Evolutionary conservation across 305 asterid species (phyloP).

Genomic region (Solanum hybrid): DNA sequence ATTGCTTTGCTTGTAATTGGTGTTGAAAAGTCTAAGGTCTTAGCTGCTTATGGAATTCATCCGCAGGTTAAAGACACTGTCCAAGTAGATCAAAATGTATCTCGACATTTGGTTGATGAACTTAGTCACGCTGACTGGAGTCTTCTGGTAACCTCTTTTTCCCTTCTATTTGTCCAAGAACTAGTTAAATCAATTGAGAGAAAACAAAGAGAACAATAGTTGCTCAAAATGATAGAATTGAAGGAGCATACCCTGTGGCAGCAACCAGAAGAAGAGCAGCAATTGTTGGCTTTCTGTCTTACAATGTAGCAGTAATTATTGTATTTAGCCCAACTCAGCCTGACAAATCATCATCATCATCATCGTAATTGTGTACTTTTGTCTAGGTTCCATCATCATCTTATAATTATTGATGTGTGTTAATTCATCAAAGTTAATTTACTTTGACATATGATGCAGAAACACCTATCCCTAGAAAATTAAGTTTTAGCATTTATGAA

Average conservation of each 20-base stretch:
- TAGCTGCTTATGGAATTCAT: conserved; percentile 1
- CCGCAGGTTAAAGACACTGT: conserved; percentile 84
- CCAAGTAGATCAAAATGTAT: conserved; percentile 83
- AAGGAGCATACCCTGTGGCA: neutral
- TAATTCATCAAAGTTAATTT: neutral
- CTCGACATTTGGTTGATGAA: conserved; percentile 67
- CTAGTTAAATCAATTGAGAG: neutral
- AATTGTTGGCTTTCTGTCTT: neutral
- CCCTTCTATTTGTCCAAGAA: neutral
- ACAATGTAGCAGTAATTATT: neutral
- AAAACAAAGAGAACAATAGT: neutral
- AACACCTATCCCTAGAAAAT: neutral
- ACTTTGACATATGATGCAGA: neutral
- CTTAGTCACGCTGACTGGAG: conserved; percentile 60
- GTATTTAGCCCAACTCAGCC: neutral
- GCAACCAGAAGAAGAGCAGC: neutral
- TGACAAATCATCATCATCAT: neutral
- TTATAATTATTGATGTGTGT: neutral
- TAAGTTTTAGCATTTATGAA: neutral
- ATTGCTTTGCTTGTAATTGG: neutral
- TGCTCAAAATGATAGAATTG: neutral
- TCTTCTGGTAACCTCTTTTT: conserved; percentile 45
- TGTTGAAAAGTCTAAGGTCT: neutral
- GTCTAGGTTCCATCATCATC: neutral
- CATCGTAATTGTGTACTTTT: neutral